phyloP scores from a whole-genome alignment of 208 protist species.

The Zelonia costaricensis region DNA sequence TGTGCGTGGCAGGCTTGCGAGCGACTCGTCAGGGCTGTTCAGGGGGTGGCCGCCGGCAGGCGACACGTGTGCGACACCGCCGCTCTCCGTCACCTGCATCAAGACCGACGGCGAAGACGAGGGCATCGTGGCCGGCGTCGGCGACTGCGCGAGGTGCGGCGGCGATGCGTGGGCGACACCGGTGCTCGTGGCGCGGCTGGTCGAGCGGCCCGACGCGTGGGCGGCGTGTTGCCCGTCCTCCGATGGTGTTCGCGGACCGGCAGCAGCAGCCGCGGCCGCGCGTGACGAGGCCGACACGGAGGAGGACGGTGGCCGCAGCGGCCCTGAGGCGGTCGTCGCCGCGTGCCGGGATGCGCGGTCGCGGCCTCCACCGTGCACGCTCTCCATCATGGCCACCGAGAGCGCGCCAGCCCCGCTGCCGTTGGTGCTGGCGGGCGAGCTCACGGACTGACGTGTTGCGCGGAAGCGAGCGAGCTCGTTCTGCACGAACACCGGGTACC shows the following conservation, averaged over 20 bases:
- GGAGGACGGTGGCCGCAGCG: not conserved
- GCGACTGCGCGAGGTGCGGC: not conserved
- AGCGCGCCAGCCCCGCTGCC: not conserved
- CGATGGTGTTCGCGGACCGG: too few species aligned
- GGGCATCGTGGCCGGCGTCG: too few species aligned
- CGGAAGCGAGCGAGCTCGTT: slow-evolving; percentile 20
- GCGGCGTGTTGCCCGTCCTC: too few species aligned
- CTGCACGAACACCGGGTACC: slow-evolving; percentile 35
- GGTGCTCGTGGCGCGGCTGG: too few species aligned
- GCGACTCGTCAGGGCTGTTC: too few species aligned
- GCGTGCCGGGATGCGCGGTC: not conserved
- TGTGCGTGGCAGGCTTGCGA: too few species aligned
- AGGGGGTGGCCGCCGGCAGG: not conserved
- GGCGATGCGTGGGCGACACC: too few species aligned
- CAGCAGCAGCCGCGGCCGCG: not conserved
- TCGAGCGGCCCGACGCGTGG: too few species aligned
- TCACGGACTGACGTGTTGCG: slow-evolving; percentile 1
- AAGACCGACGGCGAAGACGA: too few species aligned
- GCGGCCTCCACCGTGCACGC: not conserved
- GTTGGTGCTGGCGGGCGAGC: not conserved
- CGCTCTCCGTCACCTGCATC: slow-evolving; percentile 36
- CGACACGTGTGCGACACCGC: not conserved
- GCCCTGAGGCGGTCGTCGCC: too few species aligned
- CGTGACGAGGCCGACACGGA: not conserved
- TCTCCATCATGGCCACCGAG: not conserved